Conservation (phyloP, 2,329 filamentous ascomycete species). For the Ilyonectria destructans region DNA sequence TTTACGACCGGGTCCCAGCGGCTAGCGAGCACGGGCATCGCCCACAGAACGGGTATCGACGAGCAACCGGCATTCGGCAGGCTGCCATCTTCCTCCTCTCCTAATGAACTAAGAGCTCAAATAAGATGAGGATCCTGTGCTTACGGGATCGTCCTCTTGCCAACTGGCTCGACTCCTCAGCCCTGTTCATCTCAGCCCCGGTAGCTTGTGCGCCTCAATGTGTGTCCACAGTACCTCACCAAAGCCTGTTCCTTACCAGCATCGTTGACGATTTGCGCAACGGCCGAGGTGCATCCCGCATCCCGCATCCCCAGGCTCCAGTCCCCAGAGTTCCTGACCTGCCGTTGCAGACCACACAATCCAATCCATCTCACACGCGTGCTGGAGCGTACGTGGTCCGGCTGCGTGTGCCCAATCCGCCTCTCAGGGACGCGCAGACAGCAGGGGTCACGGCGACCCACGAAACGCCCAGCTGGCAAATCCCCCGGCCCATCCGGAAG, state of each 20-base stretch:
- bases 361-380: slow-evolving; percentile 22
- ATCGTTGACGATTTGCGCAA: slow-evolving; percentile 23
- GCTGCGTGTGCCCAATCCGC: slow-evolving; percentile 16
- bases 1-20: neutral
- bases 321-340: neutral
- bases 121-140: slow-evolving; percentile 23
- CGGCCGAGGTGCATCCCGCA: slow-evolving; percentile 20
- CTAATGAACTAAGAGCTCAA: neutral
- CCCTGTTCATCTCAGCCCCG: slow-evolving; percentile 2
- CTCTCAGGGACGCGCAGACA: slow-evolving; percentile 25
- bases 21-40: slow-evolving; percentile 3
- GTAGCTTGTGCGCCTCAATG: slow-evolving; percentile 2
- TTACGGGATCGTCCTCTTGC: slow-evolving; percentile 21
- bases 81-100: slow-evolving; percentile 2
- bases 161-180: slow-evolving; percentile 7
- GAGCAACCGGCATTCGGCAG: slow-evolving; percentile 19
- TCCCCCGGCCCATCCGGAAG: slow-evolving; percentile 42
- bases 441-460: slow-evolving; percentile 17
- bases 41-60: slow-evolving; percentile 4
- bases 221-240: neutral
- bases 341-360: slow-evolving; percentile 8
- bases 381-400: slow-evolving; percentile 20
- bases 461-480: slow-evolving; percentile 28
- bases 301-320: slow-evolving; percentile 7
- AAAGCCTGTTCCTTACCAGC: neutral